phyloP scores from a whole-genome alignment of 805 yeast species.

The Nakazawaea holstii region DNA sequence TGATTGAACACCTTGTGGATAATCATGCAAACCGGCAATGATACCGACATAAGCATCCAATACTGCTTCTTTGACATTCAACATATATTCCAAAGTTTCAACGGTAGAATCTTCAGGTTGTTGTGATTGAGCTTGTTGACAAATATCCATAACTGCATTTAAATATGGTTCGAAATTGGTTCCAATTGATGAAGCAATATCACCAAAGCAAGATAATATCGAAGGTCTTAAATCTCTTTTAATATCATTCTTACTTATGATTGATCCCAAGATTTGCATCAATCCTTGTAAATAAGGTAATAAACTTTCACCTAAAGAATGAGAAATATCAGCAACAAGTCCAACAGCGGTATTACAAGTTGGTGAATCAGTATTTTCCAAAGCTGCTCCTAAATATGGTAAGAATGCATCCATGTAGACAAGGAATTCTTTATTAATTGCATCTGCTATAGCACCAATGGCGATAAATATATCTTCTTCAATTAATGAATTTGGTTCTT shows the following conservation, averaged over 20 bases:
- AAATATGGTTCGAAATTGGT: slow-evolving; percentile 69
- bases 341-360: slow-evolving; percentile 91
- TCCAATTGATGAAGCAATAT: slow-evolving; percentile 87
- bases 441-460: slow-evolving; percentile 81
- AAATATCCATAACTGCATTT: slow-evolving; percentile 72
- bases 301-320: slow-evolving; percentile 73
- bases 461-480: slow-evolving; percentile 96
- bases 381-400: slow-evolving; percentile 76
- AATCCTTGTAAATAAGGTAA: slow-evolving; percentile 72
- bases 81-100: slow-evolving; percentile 74
- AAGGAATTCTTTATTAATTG: slow-evolving; percentile 65
- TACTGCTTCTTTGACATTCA: slow-evolving; percentile 77
- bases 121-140: slow-evolving; percentile 57
- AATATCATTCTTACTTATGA: slow-evolving; percentile 60
- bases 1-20: slow-evolving; percentile 59
- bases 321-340: slow-evolving; percentile 88
- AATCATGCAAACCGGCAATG: slow-evolving; percentile 77
- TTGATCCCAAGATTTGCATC: slow-evolving; percentile 77
- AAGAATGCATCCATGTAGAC: slow-evolving; percentile 77
- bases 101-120: slow-evolving; percentile 62
- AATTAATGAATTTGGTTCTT: slow-evolving; percentile 63
- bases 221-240: slow-evolving; percentile 82
- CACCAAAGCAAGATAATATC: slow-evolving; percentile 91
- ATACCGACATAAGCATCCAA: slow-evolving; percentile 94
- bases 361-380: slow-evolving; percentile 77